phyloP scores from a whole-genome alignment of 2,329 filamentous ascomycete genomes.

The Fusarium circinatum region DNA sequence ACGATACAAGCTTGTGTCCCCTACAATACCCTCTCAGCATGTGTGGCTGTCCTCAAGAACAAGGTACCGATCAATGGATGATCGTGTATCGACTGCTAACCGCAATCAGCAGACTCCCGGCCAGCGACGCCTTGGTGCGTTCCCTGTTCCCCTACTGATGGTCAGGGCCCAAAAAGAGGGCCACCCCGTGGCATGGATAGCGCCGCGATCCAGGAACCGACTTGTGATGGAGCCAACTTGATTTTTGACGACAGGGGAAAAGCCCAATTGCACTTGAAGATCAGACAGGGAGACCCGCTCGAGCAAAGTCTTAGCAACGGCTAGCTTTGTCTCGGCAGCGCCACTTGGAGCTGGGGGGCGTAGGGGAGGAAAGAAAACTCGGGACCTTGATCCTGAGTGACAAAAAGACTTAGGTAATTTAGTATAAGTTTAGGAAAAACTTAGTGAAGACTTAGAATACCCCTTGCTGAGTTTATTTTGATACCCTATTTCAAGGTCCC shows the following conservation, averaged over 20 bases:
- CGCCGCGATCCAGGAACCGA: slow-evolving; percentile 43
- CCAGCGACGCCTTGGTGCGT: slow-evolving; percentile 22
- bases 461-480: no score
- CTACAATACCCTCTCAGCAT: slow-evolving; percentile 14
- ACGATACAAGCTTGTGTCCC: slow-evolving; percentile 20
- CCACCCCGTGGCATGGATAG: slow-evolving; percentile 44
- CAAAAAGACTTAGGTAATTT: no score
- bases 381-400: no score
- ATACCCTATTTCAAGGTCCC: no score
- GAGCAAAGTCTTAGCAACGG: slow-evolving; percentile 33
- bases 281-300: slow-evolving; percentile 17
- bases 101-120: slow-evolving; percentile 28
- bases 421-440: no score
- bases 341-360: slow-evolving; percentile 35
- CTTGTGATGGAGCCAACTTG: slow-evolving; percentile 35
- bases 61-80: slow-evolving; percentile 15
- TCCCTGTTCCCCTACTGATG: slow-evolving; percentile 19
- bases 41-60: not conserved
- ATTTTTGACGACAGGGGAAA: slow-evolving; percentile 14
- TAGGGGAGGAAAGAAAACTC: not conserved
- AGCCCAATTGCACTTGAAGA: slow-evolving; percentile 12
- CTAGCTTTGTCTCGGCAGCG: slow-evolving; percentile 40
- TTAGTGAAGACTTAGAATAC: no score
- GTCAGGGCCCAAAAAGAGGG: slow-evolving; percentile 27
- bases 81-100: slow-evolving; percentile 26